Evolutionary conservation across 345 rosid species (phyloP), one percentile per base, ranked within the genome.

Genomic region (Brassica carinata): DNA sequence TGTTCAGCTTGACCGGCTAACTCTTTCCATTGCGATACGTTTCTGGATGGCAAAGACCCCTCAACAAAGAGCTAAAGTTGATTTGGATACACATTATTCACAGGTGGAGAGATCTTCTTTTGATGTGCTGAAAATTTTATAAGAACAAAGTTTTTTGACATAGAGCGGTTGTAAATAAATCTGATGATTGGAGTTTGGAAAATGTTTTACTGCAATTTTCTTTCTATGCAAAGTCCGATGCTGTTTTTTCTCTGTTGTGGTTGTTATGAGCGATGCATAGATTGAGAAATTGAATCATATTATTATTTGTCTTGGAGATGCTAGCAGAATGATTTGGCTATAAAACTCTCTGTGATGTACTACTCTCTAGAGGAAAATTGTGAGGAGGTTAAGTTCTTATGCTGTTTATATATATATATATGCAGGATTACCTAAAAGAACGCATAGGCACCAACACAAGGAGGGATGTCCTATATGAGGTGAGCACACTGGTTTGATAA

Each of bases 71-170:
- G 99, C 99, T 51, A 96, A 93, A 2, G 99, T 96, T 81, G 99
- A 96, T 85, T 84, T 96, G 86, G 99, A 96, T 83, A 93, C 99
- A 34, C 99, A 96, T 82, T 96, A 90, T 81, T 77, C 99, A 63
- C 77, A 87, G 93, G 99, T 93, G 14, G 65, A 73, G 72, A 9
- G 18, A 63, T 72, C 18, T 40, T 79, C 65, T 48, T 59, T 69
- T 3, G 3, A 40, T 29, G 29, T 65, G 55, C 29, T 48, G 17
- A 45, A 26, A 15, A 2, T 58, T 51, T 5, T 17, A 23, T 59
- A 61, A 31, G 34, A 45, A 76, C 57, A 71, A 36, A 29, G 4
- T 29, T 29, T 34, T 34, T 51, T 29, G 69, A 7, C 57, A 30
- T 18, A 1, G 7, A 53, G 29, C 67, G 36, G 7, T 18, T 67